Percentiles rank a stretch among this genome's conserved stretches.
Conservation (phyloP, 1,284 basidiomycete species). For the Ganoderma boninense region DNA sequence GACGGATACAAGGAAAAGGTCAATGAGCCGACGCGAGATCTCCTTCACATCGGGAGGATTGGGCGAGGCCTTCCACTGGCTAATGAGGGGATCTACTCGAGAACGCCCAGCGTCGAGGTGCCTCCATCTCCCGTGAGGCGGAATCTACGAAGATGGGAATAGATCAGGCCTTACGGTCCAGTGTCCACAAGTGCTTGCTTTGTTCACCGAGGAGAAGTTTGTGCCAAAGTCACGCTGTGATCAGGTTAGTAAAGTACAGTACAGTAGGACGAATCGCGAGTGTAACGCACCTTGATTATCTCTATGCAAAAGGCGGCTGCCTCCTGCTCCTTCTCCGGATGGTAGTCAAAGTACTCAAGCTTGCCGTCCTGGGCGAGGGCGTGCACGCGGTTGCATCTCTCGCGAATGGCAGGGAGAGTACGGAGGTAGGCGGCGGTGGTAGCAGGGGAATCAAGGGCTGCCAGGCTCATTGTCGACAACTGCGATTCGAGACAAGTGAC, state of each 20-base stretch:
- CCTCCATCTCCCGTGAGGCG: slow-evolving; percentile 91
- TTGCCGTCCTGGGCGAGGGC: slow-evolving; percentile 76
- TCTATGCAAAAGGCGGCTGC: slow-evolving; percentile 85
- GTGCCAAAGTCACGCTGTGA: slow-evolving; percentile 83
- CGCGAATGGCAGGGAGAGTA: slow-evolving; percentile 88
- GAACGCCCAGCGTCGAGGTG: slow-evolving; percentile 80
- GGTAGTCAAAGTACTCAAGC: slow-evolving; percentile 88
- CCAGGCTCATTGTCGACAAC: slow-evolving; percentile 19
- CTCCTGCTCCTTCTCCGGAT: slow-evolving; percentile 75
- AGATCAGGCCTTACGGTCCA: background rate
- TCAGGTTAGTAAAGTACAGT: background rate
- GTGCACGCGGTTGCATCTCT: slow-evolving; percentile 84
- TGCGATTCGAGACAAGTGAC: background rate
- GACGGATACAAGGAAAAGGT: slow-evolving; percentile 94
- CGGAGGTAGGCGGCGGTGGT: slow-evolving; percentile 78
- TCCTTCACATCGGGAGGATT: slow-evolving; percentile 64
- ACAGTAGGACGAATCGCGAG: no score
- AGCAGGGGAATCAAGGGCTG: slow-evolving; percentile 36
- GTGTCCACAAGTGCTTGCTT: background rate
- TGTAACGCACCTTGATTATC: slow-evolving; percentile 74
- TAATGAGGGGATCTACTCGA: slow-evolving; percentile 69
- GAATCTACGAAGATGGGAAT: slow-evolving; percentile 60
- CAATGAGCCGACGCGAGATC: slow-evolving; percentile 78
- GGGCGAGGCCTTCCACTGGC: slow-evolving; percentile 59
- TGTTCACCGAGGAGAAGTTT: slow-evolving; percentile 67